Conservation (phyloP, 2,329 filamentous ascomycete species). For the Seiridium unicorne region DNA sequence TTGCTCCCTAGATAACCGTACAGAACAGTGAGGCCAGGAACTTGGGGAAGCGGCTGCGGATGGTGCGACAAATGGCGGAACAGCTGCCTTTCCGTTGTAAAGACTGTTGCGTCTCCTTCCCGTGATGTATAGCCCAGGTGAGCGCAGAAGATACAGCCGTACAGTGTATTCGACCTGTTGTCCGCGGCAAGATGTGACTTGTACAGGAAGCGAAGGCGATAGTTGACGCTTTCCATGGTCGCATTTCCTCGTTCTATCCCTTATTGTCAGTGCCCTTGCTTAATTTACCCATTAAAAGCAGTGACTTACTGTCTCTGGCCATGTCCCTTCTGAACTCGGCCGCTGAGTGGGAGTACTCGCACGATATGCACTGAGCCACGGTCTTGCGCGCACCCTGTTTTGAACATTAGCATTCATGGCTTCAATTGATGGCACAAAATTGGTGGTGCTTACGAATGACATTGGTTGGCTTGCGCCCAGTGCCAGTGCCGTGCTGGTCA, state of each 20-base stretch:
- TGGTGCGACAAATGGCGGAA: conserved; percentile 38
- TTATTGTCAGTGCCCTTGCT: neutral
- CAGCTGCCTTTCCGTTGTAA: conserved; percentile 33
- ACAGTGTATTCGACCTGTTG: conserved; percentile 27
- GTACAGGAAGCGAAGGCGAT: conserved; percentile 39
- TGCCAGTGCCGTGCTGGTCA: neutral
- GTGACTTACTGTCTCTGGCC: conserved; percentile 16
- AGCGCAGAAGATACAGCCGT: conserved; percentile 33
- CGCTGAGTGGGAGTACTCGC: conserved; percentile 16
- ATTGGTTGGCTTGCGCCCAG: conserved; percentile 7
- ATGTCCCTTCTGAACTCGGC: conserved; percentile 13
- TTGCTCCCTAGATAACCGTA: conserved; percentile 28
- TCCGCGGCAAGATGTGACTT: conserved; percentile 38
- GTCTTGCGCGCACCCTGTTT: conserved; percentile 9
- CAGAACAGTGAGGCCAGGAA: conserved; percentile 33
- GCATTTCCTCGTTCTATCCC: neutral
- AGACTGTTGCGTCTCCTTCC: conserved; percentile 42
- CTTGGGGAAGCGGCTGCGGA: conserved; percentile 35
- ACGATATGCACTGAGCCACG: conserved; percentile 21
- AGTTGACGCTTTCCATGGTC: conserved; percentile 30
- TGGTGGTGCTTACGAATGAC: conserved; percentile 5
- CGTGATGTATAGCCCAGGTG: conserved; percentile 29
- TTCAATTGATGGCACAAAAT: neutral
- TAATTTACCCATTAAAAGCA: neutral
- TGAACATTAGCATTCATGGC: neutral